These are phyloP conservation scores for Beauveria scarabaeidicola DNA, from an alignment of 2,329 filamentous ascomycete species.

Conservation along the genomic window DNA sequence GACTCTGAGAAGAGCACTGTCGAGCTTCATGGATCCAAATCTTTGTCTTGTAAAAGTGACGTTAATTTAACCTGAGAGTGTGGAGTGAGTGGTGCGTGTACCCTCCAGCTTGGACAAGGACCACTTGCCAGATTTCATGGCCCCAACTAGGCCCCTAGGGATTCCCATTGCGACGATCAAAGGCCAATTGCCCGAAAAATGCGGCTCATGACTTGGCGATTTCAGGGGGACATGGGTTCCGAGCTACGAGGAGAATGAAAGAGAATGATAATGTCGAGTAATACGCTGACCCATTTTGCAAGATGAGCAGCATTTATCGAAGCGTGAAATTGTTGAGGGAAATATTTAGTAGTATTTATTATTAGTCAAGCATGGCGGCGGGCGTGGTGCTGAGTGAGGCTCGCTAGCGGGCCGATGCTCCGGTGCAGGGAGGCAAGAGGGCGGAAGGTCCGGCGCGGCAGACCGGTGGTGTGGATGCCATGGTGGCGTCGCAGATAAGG, in stretches of 20 bases:
- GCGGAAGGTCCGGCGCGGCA: constrained; percentile 1
- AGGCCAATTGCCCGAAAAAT: not conserved
- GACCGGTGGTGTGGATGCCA: not conserved
- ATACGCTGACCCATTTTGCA: not conserved
- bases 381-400: constrained; percentile 4
- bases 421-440: not conserved
- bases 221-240: not conserved
- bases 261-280: not conserved
- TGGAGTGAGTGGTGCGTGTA: not conserved
- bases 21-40: too few relatives aligned
- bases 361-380: not conserved
- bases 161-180: too few relatives aligned
- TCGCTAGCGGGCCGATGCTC: constrained; percentile 8
- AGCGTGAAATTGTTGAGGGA: constrained; percentile 4
- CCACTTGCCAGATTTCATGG: not conserved
- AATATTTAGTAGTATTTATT: not conserved
- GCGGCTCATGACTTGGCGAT: not conserved
- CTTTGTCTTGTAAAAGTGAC: not conserved
- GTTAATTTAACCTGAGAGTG: not conserved
- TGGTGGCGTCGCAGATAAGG: not conserved
- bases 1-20: too few relatives aligned
- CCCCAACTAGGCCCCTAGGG: too few relatives aligned
- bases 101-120: not conserved
- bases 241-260: not conserved
- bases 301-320: not conserved